Evolutionary conservation across 2,329 filamentous ascomycete genomes (phyloP).

Genomic region (Sporothrix euskadiensis): DNA sequence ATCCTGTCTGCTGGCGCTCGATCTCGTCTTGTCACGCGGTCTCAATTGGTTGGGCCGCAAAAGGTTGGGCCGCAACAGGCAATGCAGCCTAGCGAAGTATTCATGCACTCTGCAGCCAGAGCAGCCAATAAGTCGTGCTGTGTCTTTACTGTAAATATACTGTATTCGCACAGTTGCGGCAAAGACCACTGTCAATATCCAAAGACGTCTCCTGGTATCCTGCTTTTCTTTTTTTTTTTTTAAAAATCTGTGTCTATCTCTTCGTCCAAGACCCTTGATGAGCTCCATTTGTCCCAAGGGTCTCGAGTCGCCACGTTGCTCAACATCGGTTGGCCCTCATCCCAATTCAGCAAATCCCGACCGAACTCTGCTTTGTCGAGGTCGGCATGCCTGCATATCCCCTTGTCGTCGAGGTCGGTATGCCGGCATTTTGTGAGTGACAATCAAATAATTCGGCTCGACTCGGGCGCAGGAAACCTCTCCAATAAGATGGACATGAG

Average conservation of each 20-base stretch:
- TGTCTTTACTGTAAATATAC: not conserved
- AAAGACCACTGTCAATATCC: not conserved
- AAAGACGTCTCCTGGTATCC: not conserved
- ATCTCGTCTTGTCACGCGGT: constrained; percentile 1
- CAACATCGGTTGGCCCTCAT: not conserved
- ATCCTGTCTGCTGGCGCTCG: not conserved
- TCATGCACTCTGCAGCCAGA: not conserved
- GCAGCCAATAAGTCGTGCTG: not conserved
- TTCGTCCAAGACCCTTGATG: not conserved
- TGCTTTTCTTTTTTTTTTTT: not conserved
- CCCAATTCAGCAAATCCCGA: not conserved
- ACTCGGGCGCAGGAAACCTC: not conserved
- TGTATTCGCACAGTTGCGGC: constrained; percentile 29
- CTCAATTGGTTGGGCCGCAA: constrained; percentile 19
- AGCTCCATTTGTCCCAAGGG: not conserved
- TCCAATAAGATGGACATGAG: no score
- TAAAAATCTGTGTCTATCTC: not conserved
- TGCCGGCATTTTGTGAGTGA: not conserved
- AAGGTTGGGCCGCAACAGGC: constrained; percentile 22
- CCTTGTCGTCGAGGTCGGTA: not conserved
- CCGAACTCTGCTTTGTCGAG: not conserved
- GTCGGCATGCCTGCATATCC: not conserved
- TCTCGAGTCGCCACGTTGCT: not conserved
- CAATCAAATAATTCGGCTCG: not conserved
- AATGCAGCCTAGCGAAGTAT: constrained; percentile 19